Conservation (phyloP, 257 asterid species). For the Cinchona pubescens region DNA sequence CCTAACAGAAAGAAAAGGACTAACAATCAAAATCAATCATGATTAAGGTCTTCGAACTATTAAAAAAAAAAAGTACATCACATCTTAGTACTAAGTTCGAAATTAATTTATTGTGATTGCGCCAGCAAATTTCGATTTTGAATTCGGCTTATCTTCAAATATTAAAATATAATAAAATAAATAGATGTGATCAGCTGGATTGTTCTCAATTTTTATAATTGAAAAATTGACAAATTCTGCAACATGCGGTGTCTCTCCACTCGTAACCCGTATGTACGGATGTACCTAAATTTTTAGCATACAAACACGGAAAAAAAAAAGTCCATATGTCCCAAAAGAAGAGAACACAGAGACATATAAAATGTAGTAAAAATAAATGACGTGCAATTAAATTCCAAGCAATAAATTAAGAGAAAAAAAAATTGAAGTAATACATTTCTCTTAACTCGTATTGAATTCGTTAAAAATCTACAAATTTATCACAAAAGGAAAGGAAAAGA, state of each 20-base stretch:
- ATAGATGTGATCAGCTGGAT: conserved; percentile 9
- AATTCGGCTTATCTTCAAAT: too few relatives aligned
- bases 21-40: background rate
- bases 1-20: background rate
- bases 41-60: background rate
- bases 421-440: background rate
- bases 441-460: conserved; percentile 3
- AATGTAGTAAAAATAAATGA: background rate
- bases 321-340: background rate
- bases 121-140: background rate
- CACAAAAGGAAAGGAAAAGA: background rate
- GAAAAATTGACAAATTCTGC: conserved; percentile 15
- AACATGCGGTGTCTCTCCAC: conserved; percentile 16
- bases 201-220: conserved; percentile 8
- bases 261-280: conserved; percentile 5
- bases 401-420: background rate
- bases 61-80: too few relatives aligned
- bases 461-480: background rate
- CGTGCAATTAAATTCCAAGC: background rate
- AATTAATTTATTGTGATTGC: background rate
- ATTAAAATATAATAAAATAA: background rate
- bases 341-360: too few relatives aligned
- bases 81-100: too few relatives aligned
- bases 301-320: background rate
- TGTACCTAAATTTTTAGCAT: too few relatives aligned